Base-by-base conservation (phyloP, 192 early-diverging fungal species). In the Dissophora ornata region DNA sequence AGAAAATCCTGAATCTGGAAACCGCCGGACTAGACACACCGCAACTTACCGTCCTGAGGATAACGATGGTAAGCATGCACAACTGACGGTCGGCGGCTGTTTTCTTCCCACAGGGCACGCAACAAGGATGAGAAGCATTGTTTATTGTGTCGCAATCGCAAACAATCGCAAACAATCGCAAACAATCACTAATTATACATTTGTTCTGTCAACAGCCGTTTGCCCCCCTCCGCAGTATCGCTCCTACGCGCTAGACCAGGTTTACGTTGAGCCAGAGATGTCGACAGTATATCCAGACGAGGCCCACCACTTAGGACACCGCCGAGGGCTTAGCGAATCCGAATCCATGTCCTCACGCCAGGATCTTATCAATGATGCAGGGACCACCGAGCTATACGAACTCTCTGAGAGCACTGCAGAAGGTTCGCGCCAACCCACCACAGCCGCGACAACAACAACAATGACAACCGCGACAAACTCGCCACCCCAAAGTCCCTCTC, bases 201-300 rank as follows among this genome's bases (percentile, higher is more conserved):
- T 36, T 19, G 40, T 30, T 36, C 2, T 3, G n/a, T 49, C 57
- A 54, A 67, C 64, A 67, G n/a, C n/a, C n/a, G 67, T 30, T 40
- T 46, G 57, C n/a, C 57, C 67, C 10, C 67, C 67, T n/a, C 65
- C 65, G 11, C 67, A 69, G 24, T 69, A 69, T 21, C 67, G 67
- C 26, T 19, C 57, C 2, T 53, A 60, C 38, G 22, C n/a, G 1
- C 40, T 24, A 6, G 67, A 69, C 21, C 57, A 60, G 26, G 48
- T 57, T 3, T 47, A 52, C 5, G 16, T 60, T 3, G 67, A 69
- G 19, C 48, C 67, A 26, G 50, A 60, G 40, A 60, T 69, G 57
- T 33, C 57, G 5, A 13, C 53, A 13, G 25, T 53, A 12, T 60
- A 60, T 49, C 67, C 56, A n/a, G 67, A 53, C 4, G 48, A 44